Evolutionary conservation across 2,329 filamentous ascomycete genomes (phyloP).

Genomic region (Cordyceps cateniannulata): DNA sequence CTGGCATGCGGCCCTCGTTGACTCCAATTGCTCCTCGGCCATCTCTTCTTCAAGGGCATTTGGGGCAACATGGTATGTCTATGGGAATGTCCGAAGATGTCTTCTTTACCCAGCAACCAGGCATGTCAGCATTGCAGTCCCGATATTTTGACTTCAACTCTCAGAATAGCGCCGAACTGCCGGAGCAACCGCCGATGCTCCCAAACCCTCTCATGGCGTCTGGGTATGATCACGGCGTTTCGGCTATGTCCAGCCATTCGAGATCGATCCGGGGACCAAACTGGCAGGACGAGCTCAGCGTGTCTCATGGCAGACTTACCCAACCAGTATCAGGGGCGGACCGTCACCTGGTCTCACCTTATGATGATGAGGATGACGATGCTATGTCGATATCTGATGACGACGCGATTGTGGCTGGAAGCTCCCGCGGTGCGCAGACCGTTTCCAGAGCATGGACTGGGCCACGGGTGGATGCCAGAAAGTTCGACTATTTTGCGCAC

Average conservation of each 20-base stretch:
- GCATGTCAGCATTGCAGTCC: neutral
- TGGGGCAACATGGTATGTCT: neutral
- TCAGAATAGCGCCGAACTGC: neutral
- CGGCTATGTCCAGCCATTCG: neutral
- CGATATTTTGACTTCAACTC: constrained; percentile 10
- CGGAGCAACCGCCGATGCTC: neutral
- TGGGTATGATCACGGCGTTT: neutral
- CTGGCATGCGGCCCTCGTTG: constrained; percentile 23
- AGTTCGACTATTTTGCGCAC: constrained; percentile 41
- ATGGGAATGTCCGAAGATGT: constrained; percentile 2
- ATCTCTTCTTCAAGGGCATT: neutral
- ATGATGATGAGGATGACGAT: constrained; percentile 14
- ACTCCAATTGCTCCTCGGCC: constrained; percentile 36
- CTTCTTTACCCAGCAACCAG: constrained; percentile 6
- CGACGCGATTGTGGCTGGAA: neutral
- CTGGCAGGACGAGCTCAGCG: neutral
- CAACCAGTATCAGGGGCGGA: neutral
- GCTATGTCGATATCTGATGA: constrained; percentile 14
- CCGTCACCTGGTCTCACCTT: neutral
- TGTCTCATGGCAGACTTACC: neutral
- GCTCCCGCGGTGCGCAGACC: neutral
- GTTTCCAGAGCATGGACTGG: constrained; percentile 21
- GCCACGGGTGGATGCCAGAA: constrained; percentile 33
- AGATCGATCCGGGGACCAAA: neutral
- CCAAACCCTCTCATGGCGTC: constrained; percentile 3